Evolutionary conservation across 208 protist genomes (phyloP), one percentile per base, ranked within the genome.

Genomic region (Leishmania turanica): DNA sequence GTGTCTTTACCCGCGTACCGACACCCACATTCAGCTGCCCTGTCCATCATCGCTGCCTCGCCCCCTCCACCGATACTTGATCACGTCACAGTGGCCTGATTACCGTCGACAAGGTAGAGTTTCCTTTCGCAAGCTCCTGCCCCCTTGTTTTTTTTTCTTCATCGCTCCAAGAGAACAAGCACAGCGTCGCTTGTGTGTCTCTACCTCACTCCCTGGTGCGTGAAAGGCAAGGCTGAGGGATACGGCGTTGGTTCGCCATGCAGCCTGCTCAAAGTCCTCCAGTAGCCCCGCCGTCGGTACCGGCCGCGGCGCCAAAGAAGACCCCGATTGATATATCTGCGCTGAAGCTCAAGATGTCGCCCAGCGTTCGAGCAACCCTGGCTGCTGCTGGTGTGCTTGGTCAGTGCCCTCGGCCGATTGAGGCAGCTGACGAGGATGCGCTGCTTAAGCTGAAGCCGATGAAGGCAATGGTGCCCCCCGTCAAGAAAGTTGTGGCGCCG

Each of bases 271-370:
- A 82, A n/a, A 82, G 56, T 47, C 79, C 75, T 37, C 51, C 74
- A 19, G 66, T 76, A 5, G 65, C 87, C 3, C 85, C 80, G 42
- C 66, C 85, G 17, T 69, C 79, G 31, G 79, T 87, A 24, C 92
- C 94, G 21, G 86, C 82, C 7, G 89, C 90, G 76, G 60, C 89
- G 47, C 91, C 94, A 27, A 88, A 90, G 78, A 96, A 96, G 86
- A 87, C 93, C 11, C 91, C 94, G 1, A 87, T 90, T 69, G 87
- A 89, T 82, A 80, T 96, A 40, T 71, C 90, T 13, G 54, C 81
- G 65, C 82, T 92, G 60, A 83, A 84, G 62, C 31, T 89, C 70
- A 83, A 80, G 37, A 86, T 85, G 72, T 78, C 76, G 21, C 80
- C 80, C 15, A 76, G 71, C 62, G 79, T 84, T 56, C 78, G 72